Conservation (phyloP, 2,329 filamentous ascomycete genomes). For the Ceratocystis variospora region DNA sequence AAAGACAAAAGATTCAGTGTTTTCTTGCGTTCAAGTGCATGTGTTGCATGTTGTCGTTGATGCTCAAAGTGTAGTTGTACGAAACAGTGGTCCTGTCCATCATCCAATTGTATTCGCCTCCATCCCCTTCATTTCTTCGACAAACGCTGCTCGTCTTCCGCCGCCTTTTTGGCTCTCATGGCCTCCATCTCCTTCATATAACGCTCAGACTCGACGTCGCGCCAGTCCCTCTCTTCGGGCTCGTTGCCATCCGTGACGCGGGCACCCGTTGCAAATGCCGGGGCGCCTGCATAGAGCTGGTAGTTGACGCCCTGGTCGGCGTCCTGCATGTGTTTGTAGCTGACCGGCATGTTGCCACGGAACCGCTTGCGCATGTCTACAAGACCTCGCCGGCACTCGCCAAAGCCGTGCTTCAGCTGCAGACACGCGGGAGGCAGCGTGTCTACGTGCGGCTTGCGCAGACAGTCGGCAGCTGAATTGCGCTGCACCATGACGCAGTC, state of each 20-base stretch:
- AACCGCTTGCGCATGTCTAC: constrained; percentile 99
- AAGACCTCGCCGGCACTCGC: constrained; percentile 90
- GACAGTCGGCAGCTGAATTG: constrained; percentile 73
- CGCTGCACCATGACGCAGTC: constrained; percentile 93
- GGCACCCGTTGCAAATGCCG: constrained; percentile 51
- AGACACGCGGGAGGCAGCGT: constrained; percentile 78
- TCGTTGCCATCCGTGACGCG: constrained; percentile 56
- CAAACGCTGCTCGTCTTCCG: constrained; percentile 10
- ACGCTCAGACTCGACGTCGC: constrained; percentile 51
- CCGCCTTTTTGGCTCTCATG: constrained; percentile 10
- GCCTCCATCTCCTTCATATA: constrained; percentile 30
- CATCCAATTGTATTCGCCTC: not conserved
- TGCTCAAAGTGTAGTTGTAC: too few relatives aligned
- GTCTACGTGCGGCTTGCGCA: constrained; percentile 67
- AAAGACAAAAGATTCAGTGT: too few relatives aligned
- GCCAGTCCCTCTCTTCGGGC: constrained; percentile 45
- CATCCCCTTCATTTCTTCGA: constrained; percentile 10
- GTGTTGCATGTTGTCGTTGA: too few relatives aligned
- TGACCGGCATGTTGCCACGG: constrained; percentile 78
- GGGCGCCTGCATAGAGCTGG: constrained; percentile 67
- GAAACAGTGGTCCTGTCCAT: not conserved
- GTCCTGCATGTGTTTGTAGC: constrained; percentile 47
- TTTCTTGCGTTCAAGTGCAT: too few relatives aligned
- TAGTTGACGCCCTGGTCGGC: constrained; percentile 46
- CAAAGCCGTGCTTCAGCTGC: constrained; percentile 82